These are phyloP conservation scores for Pythium dissotocum DNA, from an alignment of 352 stramenopile genomes.

Conservation along the genomic window DNA sequence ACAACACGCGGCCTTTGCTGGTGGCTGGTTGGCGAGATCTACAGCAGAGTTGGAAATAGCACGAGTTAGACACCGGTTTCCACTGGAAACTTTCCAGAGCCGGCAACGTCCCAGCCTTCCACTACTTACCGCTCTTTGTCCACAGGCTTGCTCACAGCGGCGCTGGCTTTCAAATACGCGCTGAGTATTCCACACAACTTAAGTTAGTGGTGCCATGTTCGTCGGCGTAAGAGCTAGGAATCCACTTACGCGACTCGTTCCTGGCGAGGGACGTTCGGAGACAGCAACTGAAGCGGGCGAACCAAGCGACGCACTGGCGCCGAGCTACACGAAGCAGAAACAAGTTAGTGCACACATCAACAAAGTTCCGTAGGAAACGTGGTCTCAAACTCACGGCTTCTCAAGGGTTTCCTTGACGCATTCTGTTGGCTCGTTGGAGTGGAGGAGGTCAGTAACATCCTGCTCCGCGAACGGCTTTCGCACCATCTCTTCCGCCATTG, in stretches of 20 bases:
- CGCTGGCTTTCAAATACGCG: constrained; percentile 23
- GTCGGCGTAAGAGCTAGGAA: not conserved
- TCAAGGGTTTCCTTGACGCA: not conserved
- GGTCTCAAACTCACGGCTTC: not conserved
- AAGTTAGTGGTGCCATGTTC: not conserved
- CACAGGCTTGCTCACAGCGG: constrained; percentile 10
- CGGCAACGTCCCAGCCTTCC: not conserved
- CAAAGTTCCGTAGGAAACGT: not conserved
- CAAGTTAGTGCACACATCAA: too few species aligned
- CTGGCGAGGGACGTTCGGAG: constrained; percentile 17
- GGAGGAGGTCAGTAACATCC: not conserved
- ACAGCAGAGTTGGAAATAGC: not conserved
- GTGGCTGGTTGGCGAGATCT: constrained; percentile 1
- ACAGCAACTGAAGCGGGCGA: constrained; percentile 22
- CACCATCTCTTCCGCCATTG: not conserved
- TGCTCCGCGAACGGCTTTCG: not conserved
- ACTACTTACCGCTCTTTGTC: constrained; percentile 10
- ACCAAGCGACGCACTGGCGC: constrained; percentile 3
- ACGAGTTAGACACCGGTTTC: not conserved
- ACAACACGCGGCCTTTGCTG: constrained; percentile 20
- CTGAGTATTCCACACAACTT: not conserved
- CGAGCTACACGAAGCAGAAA: not conserved
- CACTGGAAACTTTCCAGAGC: not conserved
- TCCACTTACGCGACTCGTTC: constrained; percentile 17
- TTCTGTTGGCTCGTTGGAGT: not conserved